These are phyloP conservation scores for Talaromyces nanjingensis DNA, from an alignment of 495 filamentous ascomycete genomes.

Conservation along the genomic window DNA sequence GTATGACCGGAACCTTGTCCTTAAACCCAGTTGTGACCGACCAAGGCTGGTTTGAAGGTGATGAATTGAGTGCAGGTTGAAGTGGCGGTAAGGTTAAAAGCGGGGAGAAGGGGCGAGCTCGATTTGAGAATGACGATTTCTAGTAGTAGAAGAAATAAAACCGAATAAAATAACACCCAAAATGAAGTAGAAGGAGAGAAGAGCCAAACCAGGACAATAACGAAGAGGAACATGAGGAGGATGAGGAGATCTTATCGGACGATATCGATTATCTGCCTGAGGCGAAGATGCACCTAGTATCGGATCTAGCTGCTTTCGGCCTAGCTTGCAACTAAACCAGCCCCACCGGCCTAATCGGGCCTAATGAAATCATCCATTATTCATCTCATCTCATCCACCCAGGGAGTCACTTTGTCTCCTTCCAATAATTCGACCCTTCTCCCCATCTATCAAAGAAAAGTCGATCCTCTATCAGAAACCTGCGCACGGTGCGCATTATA, in stretches of 20 bases:
- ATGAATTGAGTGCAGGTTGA: neutral
- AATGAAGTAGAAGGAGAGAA: neutral
- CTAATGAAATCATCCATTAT: constrained; percentile 5
- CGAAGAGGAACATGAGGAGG: neutral
- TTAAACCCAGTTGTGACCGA: neutral
- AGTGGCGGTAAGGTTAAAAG: neutral
- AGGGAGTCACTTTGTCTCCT: neutral
- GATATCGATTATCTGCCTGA: neutral
- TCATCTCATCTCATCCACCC: neutral
- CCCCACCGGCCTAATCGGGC: neutral
- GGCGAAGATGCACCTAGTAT: neutral
- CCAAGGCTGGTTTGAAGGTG: neutral
- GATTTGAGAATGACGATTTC: neutral
- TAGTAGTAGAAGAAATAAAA: neutral
- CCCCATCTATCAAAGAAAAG: neutral
- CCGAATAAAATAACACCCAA: neutral
- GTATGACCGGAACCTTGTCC: neutral
- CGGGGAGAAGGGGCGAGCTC: neutral
- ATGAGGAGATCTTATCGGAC: neutral
- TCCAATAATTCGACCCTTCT: neutral
- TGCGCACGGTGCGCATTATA: neutral
- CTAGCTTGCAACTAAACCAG: neutral
- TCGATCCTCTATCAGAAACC: neutral
- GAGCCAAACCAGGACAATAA: neutral
- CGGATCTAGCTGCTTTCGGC: neutral